Evolutionary conservation across 1,284 basidiomycete genomes (phyloP).

Genomic region (Ustilago shanxiensis): DNA sequence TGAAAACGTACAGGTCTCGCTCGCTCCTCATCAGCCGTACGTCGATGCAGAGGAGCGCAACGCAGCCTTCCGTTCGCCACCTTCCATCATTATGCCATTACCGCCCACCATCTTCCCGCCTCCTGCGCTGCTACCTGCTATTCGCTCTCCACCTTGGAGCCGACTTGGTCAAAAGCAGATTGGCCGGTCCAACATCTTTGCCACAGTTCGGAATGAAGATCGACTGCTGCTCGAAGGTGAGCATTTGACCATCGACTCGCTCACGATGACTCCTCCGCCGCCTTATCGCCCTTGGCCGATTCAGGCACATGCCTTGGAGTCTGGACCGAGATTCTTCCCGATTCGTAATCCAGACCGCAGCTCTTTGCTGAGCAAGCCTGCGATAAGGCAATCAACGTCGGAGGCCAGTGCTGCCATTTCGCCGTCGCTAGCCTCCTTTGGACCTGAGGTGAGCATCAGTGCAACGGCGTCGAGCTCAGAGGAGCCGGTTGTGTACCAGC

Average conservation of each 20-base stretch:
- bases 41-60: constrained; percentile 28
- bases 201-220: constrained; percentile 17
- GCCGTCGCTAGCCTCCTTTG: constrained; percentile 15
- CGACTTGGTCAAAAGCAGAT: constrained; percentile 22
- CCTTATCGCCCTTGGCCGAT: constrained; percentile 51
- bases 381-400: neutral
- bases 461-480: constrained; percentile 4
- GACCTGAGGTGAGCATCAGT: neutral
- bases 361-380: constrained; percentile 12
- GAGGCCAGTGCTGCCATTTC: neutral
- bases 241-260: constrained; percentile 28
- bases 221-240: constrained; percentile 42
- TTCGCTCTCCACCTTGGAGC: constrained; percentile 35
- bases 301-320: constrained; percentile 26
- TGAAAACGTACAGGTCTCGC: constrained; percentile 14
- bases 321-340: constrained; percentile 24
- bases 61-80: constrained; percentile 12
- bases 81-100: constrained; percentile 20
- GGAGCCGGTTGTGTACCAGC: constrained; percentile 18
- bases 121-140: constrained; percentile 44
- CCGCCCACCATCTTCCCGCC: constrained; percentile 52
- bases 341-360: constrained; percentile 23
- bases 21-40: constrained; percentile 23
- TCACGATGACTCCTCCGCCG: constrained; percentile 52
- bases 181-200: constrained; percentile 33